Percentiles rank a stretch among this genome's conserved stretches.
phyloP scores from a whole-genome alignment of 345 rosid genomes.

The Mercurialis annua region DNA sequence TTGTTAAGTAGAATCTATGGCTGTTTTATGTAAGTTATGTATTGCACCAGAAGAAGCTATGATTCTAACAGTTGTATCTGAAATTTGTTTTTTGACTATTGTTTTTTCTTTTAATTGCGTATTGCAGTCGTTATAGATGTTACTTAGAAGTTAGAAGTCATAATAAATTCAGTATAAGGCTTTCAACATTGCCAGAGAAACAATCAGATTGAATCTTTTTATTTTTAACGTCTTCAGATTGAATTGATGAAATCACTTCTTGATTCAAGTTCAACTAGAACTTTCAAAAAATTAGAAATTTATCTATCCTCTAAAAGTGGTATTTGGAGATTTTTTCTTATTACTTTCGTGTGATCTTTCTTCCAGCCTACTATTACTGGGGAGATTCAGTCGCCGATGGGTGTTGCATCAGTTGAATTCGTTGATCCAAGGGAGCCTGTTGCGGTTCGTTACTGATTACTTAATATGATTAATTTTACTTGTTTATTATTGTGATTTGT shows the following conservation, averaged over 20 bases:
- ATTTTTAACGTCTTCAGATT: not conserved
- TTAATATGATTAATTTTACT: not conserved
- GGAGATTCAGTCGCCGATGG: slow-evolving; percentile 90
- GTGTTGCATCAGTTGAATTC: slow-evolving; percentile 86
- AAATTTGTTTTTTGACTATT: no score
- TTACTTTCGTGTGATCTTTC: slow-evolving; percentile 20
- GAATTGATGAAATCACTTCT: not conserved
- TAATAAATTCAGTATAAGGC: no score
- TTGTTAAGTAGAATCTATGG: no score
- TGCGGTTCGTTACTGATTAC: slow-evolving; percentile 46
- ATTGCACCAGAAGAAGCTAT: no score
- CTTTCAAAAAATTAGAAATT: not conserved
- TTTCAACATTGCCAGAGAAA: not conserved
- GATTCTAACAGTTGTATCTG: no score
- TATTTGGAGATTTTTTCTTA: not conserved
- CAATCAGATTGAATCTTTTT: slow-evolving; percentile 1
- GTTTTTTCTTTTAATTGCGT: no score
- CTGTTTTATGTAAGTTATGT: no score
- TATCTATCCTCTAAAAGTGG: not conserved
- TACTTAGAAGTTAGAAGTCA: no score
- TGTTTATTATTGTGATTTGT: slow-evolving; percentile 4
- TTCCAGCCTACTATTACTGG: slow-evolving; percentile 74
- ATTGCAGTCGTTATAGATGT: no score
- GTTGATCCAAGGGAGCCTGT: slow-evolving; percentile 91
- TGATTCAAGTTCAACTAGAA: not conserved